These are phyloP conservation scores for Mycena crocata DNA, from an alignment of 768 basidiomycete species.

Conservation along the genomic window DNA sequence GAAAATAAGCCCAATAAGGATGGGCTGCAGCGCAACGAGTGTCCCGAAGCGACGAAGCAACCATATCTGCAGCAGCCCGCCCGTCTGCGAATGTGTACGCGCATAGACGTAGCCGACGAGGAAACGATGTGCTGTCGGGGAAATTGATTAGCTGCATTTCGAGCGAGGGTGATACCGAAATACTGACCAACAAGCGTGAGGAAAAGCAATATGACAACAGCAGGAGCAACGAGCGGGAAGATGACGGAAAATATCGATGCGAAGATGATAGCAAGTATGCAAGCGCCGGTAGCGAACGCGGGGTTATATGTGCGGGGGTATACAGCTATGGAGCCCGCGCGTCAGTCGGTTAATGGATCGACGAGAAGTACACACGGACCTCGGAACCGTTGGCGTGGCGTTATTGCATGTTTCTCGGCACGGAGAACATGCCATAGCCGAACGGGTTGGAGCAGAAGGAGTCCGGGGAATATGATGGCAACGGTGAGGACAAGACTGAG, in stretches of 20 bases:
- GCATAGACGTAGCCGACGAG: conserved; percentile 84
- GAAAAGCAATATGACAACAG: conserved; percentile 72
- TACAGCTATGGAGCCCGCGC: conserved; percentile 55
- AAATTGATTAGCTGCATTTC: not conserved
- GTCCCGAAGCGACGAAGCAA: conserved; percentile 78
- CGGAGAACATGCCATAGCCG: conserved; percentile 68
- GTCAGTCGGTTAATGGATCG: conserved; percentile 3
- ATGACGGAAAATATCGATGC: conserved; percentile 79
- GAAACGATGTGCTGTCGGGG: conserved; percentile 75
- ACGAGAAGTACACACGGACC: conserved; percentile 55
- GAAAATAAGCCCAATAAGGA: conserved; percentile 79
- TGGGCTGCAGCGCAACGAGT: conserved; percentile 78
- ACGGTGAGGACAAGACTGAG: conserved; percentile 70
- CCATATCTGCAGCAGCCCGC: conserved; percentile 82
- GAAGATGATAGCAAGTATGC: conserved; percentile 76
- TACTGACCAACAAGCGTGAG: conserved; percentile 73
- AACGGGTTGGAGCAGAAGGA: conserved; percentile 79
- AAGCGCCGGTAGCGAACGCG: conserved; percentile 72
- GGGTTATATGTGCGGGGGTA: conserved; percentile 81
- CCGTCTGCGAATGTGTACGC: conserved; percentile 78
- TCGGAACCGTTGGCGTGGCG: conserved; percentile 83
- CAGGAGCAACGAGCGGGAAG: conserved; percentile 82
- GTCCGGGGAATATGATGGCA: conserved; percentile 76
- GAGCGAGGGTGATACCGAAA: not conserved
- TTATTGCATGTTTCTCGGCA: conserved; percentile 70